Base-by-base conservation (phyloP, 2,329 filamentous ascomycete species). In the Sclerotinia nivalis region DNA sequence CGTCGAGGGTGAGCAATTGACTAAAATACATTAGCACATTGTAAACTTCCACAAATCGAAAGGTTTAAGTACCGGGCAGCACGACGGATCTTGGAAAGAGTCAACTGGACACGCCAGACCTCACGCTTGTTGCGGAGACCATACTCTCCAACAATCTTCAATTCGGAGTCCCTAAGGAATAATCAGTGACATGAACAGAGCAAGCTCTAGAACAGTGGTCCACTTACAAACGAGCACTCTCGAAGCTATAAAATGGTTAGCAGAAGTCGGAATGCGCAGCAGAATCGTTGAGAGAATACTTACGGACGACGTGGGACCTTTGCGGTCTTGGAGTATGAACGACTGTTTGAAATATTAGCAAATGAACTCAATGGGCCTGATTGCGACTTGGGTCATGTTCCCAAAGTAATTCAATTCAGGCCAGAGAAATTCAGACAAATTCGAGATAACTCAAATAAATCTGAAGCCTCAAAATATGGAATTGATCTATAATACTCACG, bases 81-180 rank as follows among this genome's bases (percentile, higher is more conserved):
- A 97, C 96, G 96, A 94, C 96, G 96, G 82, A 99, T 99, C 91
- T 98, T 98, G 88, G 96, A 98, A 82, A 99, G 91, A 82, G 95
- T 97, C 85, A 99, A 91, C 89, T 93, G 91, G 86, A 99, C 96
- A 86, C 96, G 93, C 96, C 96, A 99, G 83, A 99, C 96, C 89
- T 99, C 96, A 89, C 96, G 95, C 93, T 99, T 99, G 90, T 99
- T 99, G 87, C 94, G 93, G 81, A 99, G 93, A 87, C 96, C 96
- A 89, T 96, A 99, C 88, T 99, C 96, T 86, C 96, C 96, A 81
- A 99, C 95, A 85, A 96, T 91, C 92, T 99, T 99, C 86, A 99
- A 87, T 88, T 99, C 96, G 82, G 94, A 93, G 88, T 99, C 96
- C 88, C 96, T 98, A 87, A 82, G 77, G 80, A 78, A 82, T 81